These are phyloP conservation scores for Colletotrichum sp. DNA, from an alignment of 2,329 filamentous ascomycete species.

Conservation along the genomic window DNA sequence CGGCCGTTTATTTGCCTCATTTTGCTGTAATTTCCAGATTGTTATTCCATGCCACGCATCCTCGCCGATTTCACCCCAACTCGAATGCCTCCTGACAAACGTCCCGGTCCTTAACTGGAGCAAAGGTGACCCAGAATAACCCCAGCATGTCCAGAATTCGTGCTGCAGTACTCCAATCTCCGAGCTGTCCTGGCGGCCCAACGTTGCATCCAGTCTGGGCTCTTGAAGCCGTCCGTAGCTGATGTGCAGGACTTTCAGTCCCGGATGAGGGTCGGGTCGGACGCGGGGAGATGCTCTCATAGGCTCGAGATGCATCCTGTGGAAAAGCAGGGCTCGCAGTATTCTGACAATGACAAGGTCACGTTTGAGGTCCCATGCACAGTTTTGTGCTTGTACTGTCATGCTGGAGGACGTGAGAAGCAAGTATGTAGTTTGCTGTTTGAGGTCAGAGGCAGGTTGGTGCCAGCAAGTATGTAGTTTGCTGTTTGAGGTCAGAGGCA, in stretches of 20 bases:
- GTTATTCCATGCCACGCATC: not conserved
- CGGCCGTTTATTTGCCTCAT: not conserved
- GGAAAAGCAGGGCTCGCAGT: not conserved
- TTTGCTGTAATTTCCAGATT: not conserved
- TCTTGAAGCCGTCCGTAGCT: not conserved
- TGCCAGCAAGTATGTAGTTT: too few relatives aligned
- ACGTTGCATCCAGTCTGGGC: not conserved
- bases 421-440: not conserved
- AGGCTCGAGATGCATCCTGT: not conserved
- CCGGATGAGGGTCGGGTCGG: not conserved
- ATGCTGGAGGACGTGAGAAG: not conserved
- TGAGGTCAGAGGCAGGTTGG: not conserved
- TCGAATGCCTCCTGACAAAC: not conserved
- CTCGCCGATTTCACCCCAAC: not conserved
- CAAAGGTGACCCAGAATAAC: not conserved
- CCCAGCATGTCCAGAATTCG: not conserved
- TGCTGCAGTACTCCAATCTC: not conserved
- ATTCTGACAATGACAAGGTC: not conserved
- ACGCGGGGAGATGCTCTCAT: not conserved
- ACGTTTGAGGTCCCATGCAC: not conserved
- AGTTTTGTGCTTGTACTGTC: not conserved
- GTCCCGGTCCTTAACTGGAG: not conserved
- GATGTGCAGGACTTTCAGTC: not conserved
- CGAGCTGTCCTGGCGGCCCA: not conserved
- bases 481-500: too few relatives aligned